A percentile compares a stretch with the other conserved stretches of the same genome.
Evolutionary conservation across 163 green algal genomes (phyloP).

Genomic region (Coccomyxa subellipsoidea): DNA sequence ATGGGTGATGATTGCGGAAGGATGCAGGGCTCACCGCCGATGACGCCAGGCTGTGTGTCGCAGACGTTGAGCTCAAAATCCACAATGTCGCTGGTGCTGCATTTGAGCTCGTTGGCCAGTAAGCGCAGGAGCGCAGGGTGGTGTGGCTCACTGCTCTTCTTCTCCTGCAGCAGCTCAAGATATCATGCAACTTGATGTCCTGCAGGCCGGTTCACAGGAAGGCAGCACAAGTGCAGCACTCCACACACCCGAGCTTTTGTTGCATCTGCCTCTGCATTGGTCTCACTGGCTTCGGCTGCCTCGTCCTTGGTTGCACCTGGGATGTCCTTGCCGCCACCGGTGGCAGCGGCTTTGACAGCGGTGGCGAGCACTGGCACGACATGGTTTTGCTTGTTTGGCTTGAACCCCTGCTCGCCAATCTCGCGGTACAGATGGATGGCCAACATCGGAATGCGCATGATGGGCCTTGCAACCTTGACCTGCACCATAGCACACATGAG

Average conservation of each 20-base stretch:
- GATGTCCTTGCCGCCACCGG: not conserved
- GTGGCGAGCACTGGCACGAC: slow-evolving; percentile 85
- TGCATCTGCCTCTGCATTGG: not conserved
- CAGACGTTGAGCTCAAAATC: slow-evolving; percentile 95
- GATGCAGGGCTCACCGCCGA: slow-evolving; percentile 36
- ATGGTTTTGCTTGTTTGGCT: slow-evolving; percentile 84
- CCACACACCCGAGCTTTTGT: not conserved
- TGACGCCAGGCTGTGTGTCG: slow-evolving; percentile 78
- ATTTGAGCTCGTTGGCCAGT: slow-evolving; percentile 71
- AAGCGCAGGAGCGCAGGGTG: slow-evolving; percentile 71
- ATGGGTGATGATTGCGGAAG: not conserved
- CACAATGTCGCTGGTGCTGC: slow-evolving; percentile 64
- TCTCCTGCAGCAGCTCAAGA: not conserved
- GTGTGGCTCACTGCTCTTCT: slow-evolving; percentile 36
- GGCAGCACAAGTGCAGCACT: too few species aligned
- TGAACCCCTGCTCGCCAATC: slow-evolving; percentile 78
- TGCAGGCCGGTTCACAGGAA: too few species aligned
- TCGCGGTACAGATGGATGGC: slow-evolving; percentile 91
- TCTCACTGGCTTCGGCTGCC: not conserved
- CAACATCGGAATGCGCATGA: slow-evolving; percentile 95
- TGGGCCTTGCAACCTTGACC: slow-evolving; percentile 76
- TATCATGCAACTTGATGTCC: not conserved
- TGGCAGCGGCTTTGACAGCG: slow-evolving; percentile 38
- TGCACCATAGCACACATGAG: slow-evolving; percentile 34
- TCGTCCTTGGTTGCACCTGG: not conserved